Evolutionary conservation across 495 filamentous ascomycete genomes (phyloP).

Genomic region (Coniosporium apollinis): DNA sequence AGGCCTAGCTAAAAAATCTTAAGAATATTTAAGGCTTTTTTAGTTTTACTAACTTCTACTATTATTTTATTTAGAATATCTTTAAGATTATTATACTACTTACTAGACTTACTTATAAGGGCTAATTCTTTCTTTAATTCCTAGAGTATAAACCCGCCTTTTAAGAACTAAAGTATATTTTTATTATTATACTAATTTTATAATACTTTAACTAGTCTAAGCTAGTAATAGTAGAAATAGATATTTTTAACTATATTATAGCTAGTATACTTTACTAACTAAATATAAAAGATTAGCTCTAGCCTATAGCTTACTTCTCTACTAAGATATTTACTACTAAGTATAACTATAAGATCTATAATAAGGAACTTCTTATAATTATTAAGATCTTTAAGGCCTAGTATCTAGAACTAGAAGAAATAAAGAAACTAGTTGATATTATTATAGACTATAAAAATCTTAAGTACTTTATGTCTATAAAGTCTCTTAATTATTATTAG

Average conservation of each 20-base stretch:
- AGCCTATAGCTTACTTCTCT: constrained; percentile 5
- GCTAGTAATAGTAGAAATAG: constrained; percentile 1
- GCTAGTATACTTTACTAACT: not conserved
- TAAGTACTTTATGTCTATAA: constrained; percentile 2
- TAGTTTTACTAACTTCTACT: constrained; percentile 6
- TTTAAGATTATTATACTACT: constrained; percentile 1
- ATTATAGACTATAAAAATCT: constrained; percentile 10
- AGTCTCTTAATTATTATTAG: constrained; percentile 1
- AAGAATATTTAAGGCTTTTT: constrained; percentile 2
- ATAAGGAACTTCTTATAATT: constrained; percentile 6
- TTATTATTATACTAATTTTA: constrained; percentile 2
- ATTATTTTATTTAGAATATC: constrained; percentile 1
- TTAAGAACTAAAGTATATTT: constrained; percentile 2
- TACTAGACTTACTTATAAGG: not conserved
- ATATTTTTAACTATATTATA: constrained; percentile 1
- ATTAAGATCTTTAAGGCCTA: constrained; percentile 5
- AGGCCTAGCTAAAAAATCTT: not conserved
- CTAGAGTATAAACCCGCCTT: not conserved
- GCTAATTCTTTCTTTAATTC: not conserved
- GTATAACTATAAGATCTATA: constrained; percentile 7
- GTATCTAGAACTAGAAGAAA: not conserved
- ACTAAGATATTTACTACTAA: constrained; percentile 1
- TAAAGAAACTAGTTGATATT: constrained; percentile 2
- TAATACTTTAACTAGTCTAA: not conserved
- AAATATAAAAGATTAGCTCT: not conserved